Evolutionary conservation across 2,329 filamentous ascomycete genomes (phyloP), one percentile per base, ranked within the genome.

Genomic region (Verticillium longisporum): DNA sequence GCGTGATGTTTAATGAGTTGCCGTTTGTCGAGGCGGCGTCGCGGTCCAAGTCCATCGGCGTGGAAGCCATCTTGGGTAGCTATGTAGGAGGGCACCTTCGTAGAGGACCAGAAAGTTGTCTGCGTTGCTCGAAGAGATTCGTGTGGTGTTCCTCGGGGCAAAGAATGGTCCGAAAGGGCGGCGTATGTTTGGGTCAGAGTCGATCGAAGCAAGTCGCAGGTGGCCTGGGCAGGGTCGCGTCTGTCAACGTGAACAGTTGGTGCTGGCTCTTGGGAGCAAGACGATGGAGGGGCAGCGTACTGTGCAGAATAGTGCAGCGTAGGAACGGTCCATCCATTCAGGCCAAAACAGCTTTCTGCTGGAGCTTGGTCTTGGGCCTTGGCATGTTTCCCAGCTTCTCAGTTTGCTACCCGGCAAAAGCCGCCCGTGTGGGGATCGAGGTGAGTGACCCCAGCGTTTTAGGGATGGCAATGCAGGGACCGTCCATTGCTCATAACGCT

Each of bases 41-140:
- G 33, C 74, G 72, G 32, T 86, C 83, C 38, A 86, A 66, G 58
- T 86, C 83, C 83, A 86, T 86, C 10, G 81, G 80, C 32, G 78
- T 83, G 31, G 80, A 80, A 55, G 80, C 73, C 81, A 84, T 84
- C 41, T 38, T 61, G 57, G 26, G 50, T 21, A 37, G 18, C 55
- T 26, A 18, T n/a, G 18, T 18, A 9, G 1, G 45, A 53, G 4
- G 11, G 18, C 18, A 18, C 45, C 18, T 53, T n/a, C n/a, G 18
- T 53, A 4, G 2, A 18, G 45, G 9, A 26, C 18, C 13, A 53
- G 10, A 18, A 6, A 6, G 38, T 9, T 45, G 7, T 18, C 9
- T 9, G 7, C 6, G 45, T 21, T 9, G 45, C 18, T 21, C n/a
- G 18, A n/a, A 53, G 45, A 21, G 11, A 21, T 11, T n/a, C n/a